These are phyloP conservation scores for Fusarium denticulatum DNA, from an alignment of 2,329 filamentous ascomycete species.

Conservation along the genomic window DNA sequence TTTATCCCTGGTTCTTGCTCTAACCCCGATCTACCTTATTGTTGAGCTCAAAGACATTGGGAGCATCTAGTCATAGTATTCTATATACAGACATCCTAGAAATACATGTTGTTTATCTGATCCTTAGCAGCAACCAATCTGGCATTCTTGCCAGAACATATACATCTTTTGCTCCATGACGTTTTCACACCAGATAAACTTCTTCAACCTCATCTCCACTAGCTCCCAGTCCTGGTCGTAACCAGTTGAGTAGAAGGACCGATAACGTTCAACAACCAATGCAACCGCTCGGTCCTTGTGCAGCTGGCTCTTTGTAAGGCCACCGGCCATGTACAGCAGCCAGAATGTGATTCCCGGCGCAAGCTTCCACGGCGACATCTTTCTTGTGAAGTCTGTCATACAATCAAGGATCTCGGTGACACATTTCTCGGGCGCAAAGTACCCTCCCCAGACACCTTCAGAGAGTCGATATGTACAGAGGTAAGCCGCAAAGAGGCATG, in stretches of 20 bases:
- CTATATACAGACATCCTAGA: not conserved
- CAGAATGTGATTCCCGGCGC: not conserved
- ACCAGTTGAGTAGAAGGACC: not conserved
- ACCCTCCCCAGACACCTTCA: not conserved
- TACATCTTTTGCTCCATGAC: not conserved
- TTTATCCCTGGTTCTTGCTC: not conserved
- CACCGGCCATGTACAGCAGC: not conserved
- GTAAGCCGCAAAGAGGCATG: slow-evolving; percentile 5
- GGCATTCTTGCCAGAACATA: not conserved
- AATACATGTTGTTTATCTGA: too few relatives aligned
- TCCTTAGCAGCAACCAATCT: not conserved
- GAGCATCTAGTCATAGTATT: accelerated
- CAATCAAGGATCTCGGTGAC: not conserved
- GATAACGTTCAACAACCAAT: too few relatives aligned
- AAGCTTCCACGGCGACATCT: slow-evolving; percentile 2
- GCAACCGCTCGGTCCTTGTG: too few relatives aligned
- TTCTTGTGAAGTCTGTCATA: not conserved
- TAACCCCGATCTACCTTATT: not conserved
- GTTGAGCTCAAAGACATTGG: accelerated
- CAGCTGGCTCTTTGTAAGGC: slow-evolving; percentile 5
- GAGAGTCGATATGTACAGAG: slow-evolving; percentile 16
- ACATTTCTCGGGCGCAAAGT: not conserved
- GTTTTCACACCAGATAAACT: not conserved
- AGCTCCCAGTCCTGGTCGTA: not conserved
- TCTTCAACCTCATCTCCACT: not conserved